Conservation (phyloP, 1,284 basidiomycete species). For the Vanrija humicola region DNA sequence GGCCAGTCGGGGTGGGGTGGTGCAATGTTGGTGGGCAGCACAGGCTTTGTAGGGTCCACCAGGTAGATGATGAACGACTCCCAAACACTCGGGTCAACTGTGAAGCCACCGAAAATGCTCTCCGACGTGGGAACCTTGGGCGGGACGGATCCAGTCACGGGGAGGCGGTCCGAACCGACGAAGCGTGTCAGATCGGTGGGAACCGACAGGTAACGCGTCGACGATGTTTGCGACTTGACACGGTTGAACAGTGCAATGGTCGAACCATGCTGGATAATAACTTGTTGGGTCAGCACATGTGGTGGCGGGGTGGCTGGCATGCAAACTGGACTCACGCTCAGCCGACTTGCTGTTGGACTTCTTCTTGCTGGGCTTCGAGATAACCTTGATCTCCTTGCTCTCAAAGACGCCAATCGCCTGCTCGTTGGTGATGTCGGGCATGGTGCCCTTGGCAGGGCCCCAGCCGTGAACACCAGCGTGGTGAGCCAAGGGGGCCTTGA, state of each 20-base stretch:
- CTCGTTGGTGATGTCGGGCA: conserved; percentile 68
- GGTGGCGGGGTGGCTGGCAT: not conserved
- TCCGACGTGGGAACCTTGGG: conserved; percentile 11
- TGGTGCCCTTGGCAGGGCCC: conserved; percentile 26
- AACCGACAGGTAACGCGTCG: conserved; percentile 91
- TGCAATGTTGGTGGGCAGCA: conserved; percentile 69
- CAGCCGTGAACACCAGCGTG: conserved; percentile 23
- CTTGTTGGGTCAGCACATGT: conserved; percentile 48
- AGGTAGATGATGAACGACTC: conserved; percentile 85
- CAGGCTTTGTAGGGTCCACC: conserved; percentile 65
- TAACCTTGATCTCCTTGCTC: conserved; percentile 91
- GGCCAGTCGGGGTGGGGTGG: conserved; percentile 58
- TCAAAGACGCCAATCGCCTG: conserved; percentile 75
- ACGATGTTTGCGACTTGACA: conserved; percentile 85
- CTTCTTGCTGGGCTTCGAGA: conserved; percentile 95
- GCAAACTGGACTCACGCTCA: conserved; percentile 63
- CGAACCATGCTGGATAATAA: conserved; percentile 91
- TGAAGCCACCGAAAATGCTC: conserved; percentile 43
- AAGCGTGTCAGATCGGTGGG: conserved; percentile 83
- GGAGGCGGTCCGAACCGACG: conserved; percentile 82
- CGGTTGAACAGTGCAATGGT: conserved; percentile 94
- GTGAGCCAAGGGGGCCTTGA: conserved; percentile 68
- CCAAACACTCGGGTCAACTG: conserved; percentile 52
- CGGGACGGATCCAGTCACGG: conserved; percentile 63
- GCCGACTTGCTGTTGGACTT: conserved; percentile 87